phyloP scores from a whole-genome alignment of 1,139 yeast genomes.

The Yamadazyma jaroonii region DNA sequence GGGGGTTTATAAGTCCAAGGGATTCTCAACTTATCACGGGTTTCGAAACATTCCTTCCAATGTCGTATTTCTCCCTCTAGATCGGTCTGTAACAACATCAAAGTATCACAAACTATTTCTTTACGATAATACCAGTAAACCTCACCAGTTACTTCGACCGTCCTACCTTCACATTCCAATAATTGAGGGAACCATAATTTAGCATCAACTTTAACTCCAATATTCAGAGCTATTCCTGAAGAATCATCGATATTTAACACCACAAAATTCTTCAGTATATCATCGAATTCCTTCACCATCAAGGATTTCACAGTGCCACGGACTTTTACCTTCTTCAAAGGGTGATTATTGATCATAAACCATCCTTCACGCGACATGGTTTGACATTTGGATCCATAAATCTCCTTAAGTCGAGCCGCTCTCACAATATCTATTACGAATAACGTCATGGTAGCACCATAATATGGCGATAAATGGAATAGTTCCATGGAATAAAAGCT shows the following conservation, averaged over 20 bases:
- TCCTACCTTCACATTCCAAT: constrained; percentile 10
- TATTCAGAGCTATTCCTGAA: constrained; percentile 15
- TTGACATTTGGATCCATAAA: constrained; percentile 16
- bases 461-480: constrained; percentile 14
- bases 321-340: constrained; percentile 12
- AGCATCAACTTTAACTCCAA: constrained; percentile 10
- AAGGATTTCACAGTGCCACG: constrained; percentile 15
- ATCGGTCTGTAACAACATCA: constrained; percentile 19
- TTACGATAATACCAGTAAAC: constrained; percentile 7
- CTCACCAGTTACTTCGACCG: constrained; percentile 11
- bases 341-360: constrained; percentile 17
- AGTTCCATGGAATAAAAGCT: constrained; percentile 17
- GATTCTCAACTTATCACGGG: constrained; percentile 17
- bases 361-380: constrained; percentile 5
- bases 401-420: constrained; percentile 6
- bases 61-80: constrained; percentile 23
- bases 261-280: constrained; percentile 7
- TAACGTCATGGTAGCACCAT: constrained; percentile 9
- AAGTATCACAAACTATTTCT: constrained; percentile 23
- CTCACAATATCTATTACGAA: constrained; percentile 15
- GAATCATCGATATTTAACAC: constrained; percentile 17
- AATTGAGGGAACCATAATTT: constrained; percentile 12
- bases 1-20: constrained; percentile 21
- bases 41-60: constrained; percentile 32
- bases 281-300: constrained; percentile 8